Base-by-base conservation (phyloP, 2,329 filamentous ascomycete genomes). In the Chlorencoelia australis region DNA sequence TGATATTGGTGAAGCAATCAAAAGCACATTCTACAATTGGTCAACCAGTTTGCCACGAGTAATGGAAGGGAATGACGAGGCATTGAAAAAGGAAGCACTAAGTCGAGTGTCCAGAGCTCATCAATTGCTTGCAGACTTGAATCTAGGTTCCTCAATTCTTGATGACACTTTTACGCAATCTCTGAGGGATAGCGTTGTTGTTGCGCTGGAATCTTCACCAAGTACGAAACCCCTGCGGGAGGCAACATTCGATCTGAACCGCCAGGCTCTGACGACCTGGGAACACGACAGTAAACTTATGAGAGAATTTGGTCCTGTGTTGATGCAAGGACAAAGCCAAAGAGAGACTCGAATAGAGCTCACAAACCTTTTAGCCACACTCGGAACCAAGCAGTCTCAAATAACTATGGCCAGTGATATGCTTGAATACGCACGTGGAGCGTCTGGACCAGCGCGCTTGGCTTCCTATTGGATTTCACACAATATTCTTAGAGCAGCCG, bases 41-140 rank as follows among this genome's bases (percentile, higher is more conserved):
- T 71, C 88, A 16, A 74, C 75, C 2, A 79, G 84, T 26, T 69
- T 98, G 13, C 80, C 89, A 4, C 73, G 87, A 11, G 61, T 85
- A 10, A 88, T 95, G 76, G 85, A 89, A 55, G 75, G 78, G 7
- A 81, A 78, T 47, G 87, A 96, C 50, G 86, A 94, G 48, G 68
- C 68, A n/a, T 66, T 71, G 18, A 94, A 93, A 56, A 69, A 76
- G 43, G 70, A 72, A 37, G 76, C 79, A 2, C 71, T 96, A 17
- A 70, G 71, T 18, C 84, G 89, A 44, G 70, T 98, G n/a, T 73
- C 80, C 10, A 80, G 78, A 31, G 78, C 82, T 0, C 77, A 85
- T 35, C 67, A 73, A 19, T 57, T 89, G 6, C 63, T 91, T 14
- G 71, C 69, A 13, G 65, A 70, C 4, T 64, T 84, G 13, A 71